A percentile compares a stretch with the other conserved stretches of the same genome.
phyloP scores from a whole-genome alignment of 148 eudicot species.

The Rhododendron simsii region DNA sequence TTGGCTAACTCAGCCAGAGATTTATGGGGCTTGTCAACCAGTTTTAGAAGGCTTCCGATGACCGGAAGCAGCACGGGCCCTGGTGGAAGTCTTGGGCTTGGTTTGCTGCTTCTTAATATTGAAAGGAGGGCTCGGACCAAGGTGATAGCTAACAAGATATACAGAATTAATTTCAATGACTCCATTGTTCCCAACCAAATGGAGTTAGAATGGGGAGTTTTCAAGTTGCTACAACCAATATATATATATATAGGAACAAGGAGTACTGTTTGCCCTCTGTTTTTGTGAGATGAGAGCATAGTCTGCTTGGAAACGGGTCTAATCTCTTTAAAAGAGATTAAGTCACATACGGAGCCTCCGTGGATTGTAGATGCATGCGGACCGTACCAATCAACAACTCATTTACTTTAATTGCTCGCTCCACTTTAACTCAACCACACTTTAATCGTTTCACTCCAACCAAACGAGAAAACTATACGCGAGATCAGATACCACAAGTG shows the following conservation, averaged over 20 bases:
- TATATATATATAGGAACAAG: not conserved
- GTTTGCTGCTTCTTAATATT: not conserved
- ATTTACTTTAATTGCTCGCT: too few relatives aligned
- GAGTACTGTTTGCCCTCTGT: not conserved
- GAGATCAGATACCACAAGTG: too few relatives aligned
- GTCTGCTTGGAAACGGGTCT: too few relatives aligned
- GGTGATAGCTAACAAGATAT: not conserved
- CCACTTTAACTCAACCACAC: too few relatives aligned
- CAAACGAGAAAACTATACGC: too few relatives aligned
- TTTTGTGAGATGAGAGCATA: too few relatives aligned
- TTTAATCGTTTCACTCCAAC: too few relatives aligned
- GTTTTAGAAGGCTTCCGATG: conserved; percentile 14
- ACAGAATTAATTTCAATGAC: not conserved
- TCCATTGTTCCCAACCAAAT: not conserved
- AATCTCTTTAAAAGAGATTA: too few relatives aligned
- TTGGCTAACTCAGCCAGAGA: conserved; percentile 20
- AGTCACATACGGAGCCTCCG: too few relatives aligned
- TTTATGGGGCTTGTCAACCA: conserved; percentile 17
- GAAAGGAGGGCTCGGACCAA: not conserved
- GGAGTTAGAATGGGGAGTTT: too few relatives aligned
- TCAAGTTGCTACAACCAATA: not conserved
- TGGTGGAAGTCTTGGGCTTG: not conserved
- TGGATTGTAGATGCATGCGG: too few relatives aligned
- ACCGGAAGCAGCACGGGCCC: conserved; percentile 13
- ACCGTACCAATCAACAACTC: too few relatives aligned